Percentiles rank a stretch among this genome's conserved stretches.
phyloP scores from a whole-genome alignment of 345 rosid species.

The Lumnitzera racemosa region DNA sequence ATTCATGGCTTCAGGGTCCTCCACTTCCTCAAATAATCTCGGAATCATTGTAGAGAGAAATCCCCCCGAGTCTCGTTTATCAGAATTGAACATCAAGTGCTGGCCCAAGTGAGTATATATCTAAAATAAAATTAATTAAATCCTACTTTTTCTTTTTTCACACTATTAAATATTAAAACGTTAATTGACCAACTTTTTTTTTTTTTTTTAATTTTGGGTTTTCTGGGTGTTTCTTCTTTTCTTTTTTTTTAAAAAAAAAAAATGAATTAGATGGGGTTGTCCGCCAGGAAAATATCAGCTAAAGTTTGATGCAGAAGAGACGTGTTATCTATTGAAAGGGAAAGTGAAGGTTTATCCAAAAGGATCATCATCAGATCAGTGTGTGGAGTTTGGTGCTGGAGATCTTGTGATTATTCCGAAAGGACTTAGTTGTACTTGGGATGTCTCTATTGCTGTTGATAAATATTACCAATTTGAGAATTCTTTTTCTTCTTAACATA shows the following conservation, averaged over 20 bases:
- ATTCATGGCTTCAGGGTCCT: constrained; percentile 2
- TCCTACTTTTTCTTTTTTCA: not conserved
- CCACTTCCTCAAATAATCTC: constrained; percentile 28
- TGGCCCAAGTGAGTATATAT: constrained; percentile 76
- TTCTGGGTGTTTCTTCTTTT: not conserved
- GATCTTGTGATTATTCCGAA: constrained; percentile 81
- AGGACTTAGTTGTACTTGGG: constrained; percentile 92
- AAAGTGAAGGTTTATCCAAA: constrained; percentile 66
- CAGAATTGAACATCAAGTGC: constrained; percentile 74
- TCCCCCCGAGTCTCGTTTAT: constrained; percentile 59
- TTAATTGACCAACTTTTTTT: not conserved
- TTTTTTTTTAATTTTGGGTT: not conserved
- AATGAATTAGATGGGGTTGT: constrained; percentile 66
- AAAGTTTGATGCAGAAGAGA: constrained; percentile 84
- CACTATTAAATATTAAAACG: not conserved
- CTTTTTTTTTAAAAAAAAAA: not conserved
- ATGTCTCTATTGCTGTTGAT: constrained; percentile 75
- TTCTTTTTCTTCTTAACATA: constrained; percentile 21
- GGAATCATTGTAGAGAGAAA: constrained; percentile 58
- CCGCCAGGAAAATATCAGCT: constrained; percentile 81
- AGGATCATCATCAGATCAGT: constrained; percentile 28
- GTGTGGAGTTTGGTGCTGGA: constrained; percentile 86
- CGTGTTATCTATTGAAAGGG: constrained; percentile 73
- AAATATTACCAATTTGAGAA: constrained; percentile 74
- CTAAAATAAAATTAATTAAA: not conserved